A percentile compares a stretch with the other conserved stretches of the same genome.
Evolutionary conservation across 371 early-diverging fungal genomes (phyloP).

Genomic region (Chytridiales sp.): DNA sequence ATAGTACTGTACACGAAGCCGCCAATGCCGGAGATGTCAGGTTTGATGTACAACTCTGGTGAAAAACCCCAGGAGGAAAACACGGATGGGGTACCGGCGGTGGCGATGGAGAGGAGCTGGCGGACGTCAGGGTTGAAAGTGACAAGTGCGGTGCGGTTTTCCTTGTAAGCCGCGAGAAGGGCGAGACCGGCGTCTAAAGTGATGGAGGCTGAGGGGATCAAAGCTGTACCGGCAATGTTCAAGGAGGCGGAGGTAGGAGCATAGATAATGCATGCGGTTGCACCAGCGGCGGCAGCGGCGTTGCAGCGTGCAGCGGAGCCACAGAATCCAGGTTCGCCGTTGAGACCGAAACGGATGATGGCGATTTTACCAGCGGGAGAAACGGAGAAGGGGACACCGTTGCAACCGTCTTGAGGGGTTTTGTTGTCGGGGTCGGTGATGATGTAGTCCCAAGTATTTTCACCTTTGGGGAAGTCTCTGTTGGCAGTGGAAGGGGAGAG

Average conservation of each 20-base stretch:
- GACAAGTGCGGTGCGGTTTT: too few relatives aligned
- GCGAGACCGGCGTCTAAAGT: constrained; percentile 7
- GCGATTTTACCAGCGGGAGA: constrained; percentile 16
- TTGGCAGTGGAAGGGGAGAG: neutral
- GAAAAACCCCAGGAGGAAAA: constrained; percentile 38
- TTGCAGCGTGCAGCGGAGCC: constrained; percentile 14
- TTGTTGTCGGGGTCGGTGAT: too few relatives aligned
- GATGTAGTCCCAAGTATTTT: too few relatives aligned
- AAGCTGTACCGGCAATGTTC: neutral
- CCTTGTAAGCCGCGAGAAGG: constrained; percentile 39
- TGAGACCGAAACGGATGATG: constrained; percentile 15
- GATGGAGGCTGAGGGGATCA: constrained; percentile 19
- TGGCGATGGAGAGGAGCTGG: constrained; percentile 43
- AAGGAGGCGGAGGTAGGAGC: neutral
- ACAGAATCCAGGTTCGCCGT: neutral
- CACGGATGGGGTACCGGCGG: too few relatives aligned
- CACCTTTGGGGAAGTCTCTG: constrained; percentile 2
- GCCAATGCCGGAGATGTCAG: constrained; percentile 35
- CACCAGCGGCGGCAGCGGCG: constrained; percentile 27
- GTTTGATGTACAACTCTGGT: constrained; percentile 21
- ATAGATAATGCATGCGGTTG: constrained; percentile 38
- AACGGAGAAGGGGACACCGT: neutral
- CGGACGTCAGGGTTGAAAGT: constrained; percentile 24
- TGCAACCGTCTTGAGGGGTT: constrained; percentile 10
- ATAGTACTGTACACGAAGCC: constrained; percentile 32